Evolutionary conservation across 768 basidiomycete genomes (phyloP).

Genomic region (Leccinellum rugosiceps): DNA sequence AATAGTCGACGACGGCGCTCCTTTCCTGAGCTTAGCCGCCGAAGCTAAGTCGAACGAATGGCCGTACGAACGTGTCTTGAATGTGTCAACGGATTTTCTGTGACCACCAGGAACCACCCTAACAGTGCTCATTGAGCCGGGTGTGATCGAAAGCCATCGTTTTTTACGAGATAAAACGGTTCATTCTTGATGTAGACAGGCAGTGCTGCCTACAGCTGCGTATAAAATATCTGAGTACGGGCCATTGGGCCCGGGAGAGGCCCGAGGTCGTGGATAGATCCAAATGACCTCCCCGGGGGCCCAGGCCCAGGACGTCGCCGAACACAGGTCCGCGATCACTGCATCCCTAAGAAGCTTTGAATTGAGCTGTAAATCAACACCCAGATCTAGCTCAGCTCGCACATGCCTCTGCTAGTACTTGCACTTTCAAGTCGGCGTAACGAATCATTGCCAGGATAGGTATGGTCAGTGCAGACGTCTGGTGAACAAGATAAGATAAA

Average conservation of each 20-base stretch:
- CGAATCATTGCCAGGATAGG: constrained; percentile 16
- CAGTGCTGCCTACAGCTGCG: constrained; percentile 34
- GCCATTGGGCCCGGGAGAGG: too few species aligned
- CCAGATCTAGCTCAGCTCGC: constrained; percentile 11
- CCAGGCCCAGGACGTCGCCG: constrained; percentile 1
- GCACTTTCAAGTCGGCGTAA: constrained; percentile 7
- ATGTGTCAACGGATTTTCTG: not conserved
- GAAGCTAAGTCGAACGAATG: constrained; percentile 25
- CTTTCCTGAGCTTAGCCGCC: constrained; percentile 36
- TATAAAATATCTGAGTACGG: constrained; percentile 23
- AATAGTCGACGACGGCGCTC: not conserved
- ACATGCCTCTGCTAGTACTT: constrained; percentile 4
- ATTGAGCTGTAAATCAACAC: constrained; percentile 1
- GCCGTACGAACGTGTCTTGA: too few species aligned
- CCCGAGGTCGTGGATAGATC: not conserved
- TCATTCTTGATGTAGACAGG: constrained; percentile 19
- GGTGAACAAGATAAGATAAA: not conserved
- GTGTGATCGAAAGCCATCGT: constrained; percentile 21
- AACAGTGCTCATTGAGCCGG: constrained; percentile 30
- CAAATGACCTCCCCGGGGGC: not conserved
- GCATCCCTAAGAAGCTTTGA: constrained; percentile 9
- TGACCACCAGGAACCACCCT: constrained; percentile 24
- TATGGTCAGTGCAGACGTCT: constrained; percentile 6
- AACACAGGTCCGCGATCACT: not conserved
- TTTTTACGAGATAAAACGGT: constrained; percentile 5